phyloP scores from a whole-genome alignment of 2,329 filamentous ascomycete genomes.

The Trichoderma gracile region DNA sequence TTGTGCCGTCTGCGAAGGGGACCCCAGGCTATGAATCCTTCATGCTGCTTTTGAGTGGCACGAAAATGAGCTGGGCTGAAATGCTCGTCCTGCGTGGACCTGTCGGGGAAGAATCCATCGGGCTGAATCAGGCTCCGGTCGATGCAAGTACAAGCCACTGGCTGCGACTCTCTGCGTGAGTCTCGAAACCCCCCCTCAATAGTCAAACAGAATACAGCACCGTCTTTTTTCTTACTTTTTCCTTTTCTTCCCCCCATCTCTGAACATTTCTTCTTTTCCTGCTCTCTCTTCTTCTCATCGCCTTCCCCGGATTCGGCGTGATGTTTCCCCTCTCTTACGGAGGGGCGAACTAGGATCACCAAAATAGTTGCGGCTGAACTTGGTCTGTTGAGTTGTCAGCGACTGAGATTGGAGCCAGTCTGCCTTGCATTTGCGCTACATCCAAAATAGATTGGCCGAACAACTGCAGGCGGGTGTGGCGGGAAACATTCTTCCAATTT shows the following conservation, averaged over 20 bases:
- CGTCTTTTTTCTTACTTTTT: not conserved
- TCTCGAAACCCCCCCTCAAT: not conserved
- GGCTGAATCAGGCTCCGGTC: constrained; percentile 15
- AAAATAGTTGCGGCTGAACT: constrained; percentile 19
- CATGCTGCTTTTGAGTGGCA: not conserved
- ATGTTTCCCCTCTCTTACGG: not conserved
- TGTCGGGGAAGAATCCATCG: not conserved
- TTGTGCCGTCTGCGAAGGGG: not conserved
- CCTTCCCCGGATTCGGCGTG: not conserved
- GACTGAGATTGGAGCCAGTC: not conserved
- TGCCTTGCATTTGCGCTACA: constrained; percentile 16
- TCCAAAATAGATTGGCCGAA: not conserved
- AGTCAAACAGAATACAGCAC: not conserved
- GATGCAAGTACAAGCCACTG: not conserved
- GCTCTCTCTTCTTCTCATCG: not conserved
- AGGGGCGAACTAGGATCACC: not conserved
- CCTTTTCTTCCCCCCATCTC: not conserved
- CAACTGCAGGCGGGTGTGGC: not conserved
- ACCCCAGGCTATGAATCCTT: not conserved
- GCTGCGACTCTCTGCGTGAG: not conserved
- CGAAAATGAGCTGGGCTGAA: not conserved
- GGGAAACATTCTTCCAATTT: constrained; percentile 7
- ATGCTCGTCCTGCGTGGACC: not conserved
- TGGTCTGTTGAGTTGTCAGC: constrained; percentile 14
- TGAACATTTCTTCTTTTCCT: not conserved